Base-by-base conservation (phyloP, 2,329 filamentous ascomycete species). In the Alternaria postmessia region DNA sequence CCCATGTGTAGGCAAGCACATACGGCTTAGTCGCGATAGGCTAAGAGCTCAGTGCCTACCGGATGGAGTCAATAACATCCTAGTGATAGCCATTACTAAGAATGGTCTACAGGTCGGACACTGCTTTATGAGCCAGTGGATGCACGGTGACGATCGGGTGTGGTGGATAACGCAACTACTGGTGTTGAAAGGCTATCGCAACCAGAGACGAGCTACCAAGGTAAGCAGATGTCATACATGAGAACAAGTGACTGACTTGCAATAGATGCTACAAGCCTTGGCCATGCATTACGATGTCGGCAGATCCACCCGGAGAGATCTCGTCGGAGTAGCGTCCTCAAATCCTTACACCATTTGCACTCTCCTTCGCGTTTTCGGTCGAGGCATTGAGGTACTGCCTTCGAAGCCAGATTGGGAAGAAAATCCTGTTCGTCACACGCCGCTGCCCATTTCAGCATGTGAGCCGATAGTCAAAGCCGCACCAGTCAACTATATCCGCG, bases 111-210 rank as follows among this genome's bases (percentile, higher is more conserved):
- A 51, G 18, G 16, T 65, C 24, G 62, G 43, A 8, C 54, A 63
- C 28, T 65, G 62, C 26, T 60, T 65, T 22, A 44, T 60, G 12
- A 60, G 56, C 18, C 59, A 61, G 36, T 65, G 60, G 62, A 43
- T 46, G 34, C 52, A 55, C 42, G 34, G 46, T 1, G 46, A 32
- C 9, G 53, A 48, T 11, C 57, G 59, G 7, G 43, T 65, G 1
- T 65, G 53, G 56, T 65, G 59, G 62, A 61, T 63, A 32, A 63
- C 62, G 3, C 60, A 65, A 16, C 18, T 63, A 46, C 20, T 65
- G 44, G 62, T 65, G 39, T 5, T 51, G 3, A 38, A 55, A 6
- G 26, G 43, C 7, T 55, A 63, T 52, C 53, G 59, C n/a, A 60
- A 63, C 14, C 62, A 65, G 39, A 49, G 39, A 34, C 44, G 54